Base-by-base conservation (phyloP, 1,139 yeast genomes). In the Saccharomyces uvarum region DNA sequence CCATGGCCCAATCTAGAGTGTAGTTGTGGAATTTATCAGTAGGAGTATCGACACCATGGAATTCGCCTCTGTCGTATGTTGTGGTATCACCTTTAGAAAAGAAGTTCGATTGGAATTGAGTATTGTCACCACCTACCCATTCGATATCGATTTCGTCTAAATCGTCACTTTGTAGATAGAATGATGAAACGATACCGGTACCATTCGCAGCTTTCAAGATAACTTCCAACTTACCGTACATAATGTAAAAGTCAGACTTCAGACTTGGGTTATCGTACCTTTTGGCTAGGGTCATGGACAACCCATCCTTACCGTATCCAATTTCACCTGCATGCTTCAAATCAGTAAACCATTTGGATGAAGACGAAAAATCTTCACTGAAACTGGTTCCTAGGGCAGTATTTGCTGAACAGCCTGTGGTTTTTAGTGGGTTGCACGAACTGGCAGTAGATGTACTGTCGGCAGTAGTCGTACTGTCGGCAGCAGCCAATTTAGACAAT, bases 101-200 rank as follows among this genome's bases (percentile, higher is more conserved):
- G 70, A 73, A 90, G 70, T 90, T 89, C 41, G 93, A 78, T 72
- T 88, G 96, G 65, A 87, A 83, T 66, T 85, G 82, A 48, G 79
- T 75, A 19, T 75, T 76, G 65, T 88, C 93, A 53, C 86, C 82
- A 26, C 97, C 97, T 54, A 86, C 76, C 81, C 93, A 83, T 70
- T 89, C 97, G 53, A 88, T 71, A 72, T 89, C 97, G 49, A 89
- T 82, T 72, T 89, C 97, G 70, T 89, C 97, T 59, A 84, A 74
- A 63, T 86, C 95, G 68, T 89, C 96, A 61, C 90, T 83, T 69
- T 88, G 95, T 57, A 89, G 75, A 61, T 84, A 88, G 64, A 88
- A 83, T 2, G 91, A 83, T 0, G 96, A 86, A 24, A 89, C 81
- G 46, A 89, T 77, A 57, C 96, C 97, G 48, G 70, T 70, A 27